A percentile compares a stretch with the other conserved stretches of the same genome.
These are phyloP conservation scores for Exidia glandulosa DNA, from an alignment of 768 basidiomycete genomes.

Conservation along the genomic window DNA sequence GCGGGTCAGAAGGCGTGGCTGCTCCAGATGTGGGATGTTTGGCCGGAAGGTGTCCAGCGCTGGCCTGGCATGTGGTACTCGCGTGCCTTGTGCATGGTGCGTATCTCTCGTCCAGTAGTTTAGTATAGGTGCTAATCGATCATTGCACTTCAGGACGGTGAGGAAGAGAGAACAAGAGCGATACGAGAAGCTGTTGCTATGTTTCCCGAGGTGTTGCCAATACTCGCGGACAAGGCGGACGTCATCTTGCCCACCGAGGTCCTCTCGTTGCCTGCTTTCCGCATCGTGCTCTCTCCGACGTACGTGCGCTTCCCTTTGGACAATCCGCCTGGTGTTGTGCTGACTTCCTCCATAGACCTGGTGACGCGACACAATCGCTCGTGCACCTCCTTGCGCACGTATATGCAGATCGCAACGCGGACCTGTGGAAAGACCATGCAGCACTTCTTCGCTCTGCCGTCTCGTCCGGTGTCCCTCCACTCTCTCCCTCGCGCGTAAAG, in stretches of 20 bases:
- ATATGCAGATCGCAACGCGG: conserved; percentile 66
- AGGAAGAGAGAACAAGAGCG: conserved; percentile 47
- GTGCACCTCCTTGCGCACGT: conserved; percentile 80
- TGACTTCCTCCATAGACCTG: neutral
- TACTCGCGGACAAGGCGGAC: conserved; percentile 81
- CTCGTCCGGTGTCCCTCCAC: conserved; percentile 21
- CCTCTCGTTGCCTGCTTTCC: conserved; percentile 50
- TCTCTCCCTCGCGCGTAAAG: conserved; percentile 23
- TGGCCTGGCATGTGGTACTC: neutral
- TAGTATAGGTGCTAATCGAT: conserved; percentile 14
- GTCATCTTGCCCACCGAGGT: conserved; percentile 47
- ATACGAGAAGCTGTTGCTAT: conserved; percentile 60
- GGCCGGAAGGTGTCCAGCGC: conserved; percentile 1
- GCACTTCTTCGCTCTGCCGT: conserved; percentile 32
- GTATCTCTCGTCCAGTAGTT: conserved; percentile 19
- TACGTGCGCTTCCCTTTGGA: conserved; percentile 20
- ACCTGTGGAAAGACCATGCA: conserved; percentile 72
- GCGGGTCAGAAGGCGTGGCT: conserved; percentile 74
- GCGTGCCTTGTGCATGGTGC: neutral
- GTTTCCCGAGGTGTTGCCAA: conserved; percentile 73
- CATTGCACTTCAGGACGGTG: conserved; percentile 11
- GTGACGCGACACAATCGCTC: conserved; percentile 28
- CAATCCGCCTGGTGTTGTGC: neutral
- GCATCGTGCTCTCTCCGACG: conserved; percentile 58
- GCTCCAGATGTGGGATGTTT: conserved; percentile 44